A percentile compares a stretch with the other conserved stretches of the same genome.
These are phyloP conservation scores for Arabidopsis thaliana DNA, from an alignment of 345 rosid species.

Conservation along the genomic window TAIR10.1 NC_003074.8:18273001-18273500, in stretches of 20 bases:
- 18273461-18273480: conserved; percentile 89
- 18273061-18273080: no score
- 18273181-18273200: conserved; percentile 28
- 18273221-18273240: conserved; percentile 16
- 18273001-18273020: background rate
- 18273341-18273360: background rate
- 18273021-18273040: background rate
- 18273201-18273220: conserved; percentile 43
- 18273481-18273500: conserved; percentile 53
- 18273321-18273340: background rate
- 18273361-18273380: conserved; percentile 14
- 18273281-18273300: background rate
- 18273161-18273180: conserved; percentile 51
- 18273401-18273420: conserved; percentile 51
- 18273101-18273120: no score
- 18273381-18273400: conserved; percentile 50
- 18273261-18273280: conserved; percentile 9
- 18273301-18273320: conserved; percentile 9
- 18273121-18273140: background rate
- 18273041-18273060: background rate
- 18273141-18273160: conserved; percentile 7
- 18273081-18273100: no score
- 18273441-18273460: conserved; percentile 80
- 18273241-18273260: conserved; percentile 4
- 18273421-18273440: conserved; percentile 75